These are phyloP conservation scores for Truncatella angustata DNA, from an alignment of 2,329 filamentous ascomycete genomes.

Conservation along the genomic window DNA sequence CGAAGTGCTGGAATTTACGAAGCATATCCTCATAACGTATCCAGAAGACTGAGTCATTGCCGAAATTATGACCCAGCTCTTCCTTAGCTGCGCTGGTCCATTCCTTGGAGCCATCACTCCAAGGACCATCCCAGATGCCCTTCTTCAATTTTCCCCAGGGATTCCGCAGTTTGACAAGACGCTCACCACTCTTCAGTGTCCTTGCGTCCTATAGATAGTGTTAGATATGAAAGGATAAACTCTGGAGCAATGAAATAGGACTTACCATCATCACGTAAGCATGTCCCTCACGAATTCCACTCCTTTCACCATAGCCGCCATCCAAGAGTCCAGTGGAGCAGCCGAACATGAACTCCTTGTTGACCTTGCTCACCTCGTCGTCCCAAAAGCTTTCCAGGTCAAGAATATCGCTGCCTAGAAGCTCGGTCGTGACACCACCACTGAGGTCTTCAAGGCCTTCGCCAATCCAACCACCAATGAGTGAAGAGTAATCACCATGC, in stretches of 20 bases:
- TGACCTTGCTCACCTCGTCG: slow-evolving; percentile 76
- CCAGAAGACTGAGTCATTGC: slow-evolving; percentile 63
- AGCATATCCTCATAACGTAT: slow-evolving; percentile 62
- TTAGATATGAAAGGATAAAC: not conserved
- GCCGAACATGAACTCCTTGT: slow-evolving; percentile 77
- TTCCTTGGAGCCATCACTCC: slow-evolving; percentile 60
- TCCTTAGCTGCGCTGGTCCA: slow-evolving; percentile 58
- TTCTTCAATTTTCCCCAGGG: slow-evolving; percentile 60
- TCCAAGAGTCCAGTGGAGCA: slow-evolving; percentile 64
- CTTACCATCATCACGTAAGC: slow-evolving; percentile 56
- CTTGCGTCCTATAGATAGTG: slow-evolving; percentile 39
- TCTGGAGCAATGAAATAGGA: not conserved
- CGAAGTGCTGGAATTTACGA: slow-evolving; percentile 60
- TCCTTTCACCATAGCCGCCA: slow-evolving; percentile 58
- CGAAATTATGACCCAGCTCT: slow-evolving; percentile 58
- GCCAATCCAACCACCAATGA: slow-evolving; percentile 69
- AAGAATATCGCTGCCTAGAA: slow-evolving; percentile 69
- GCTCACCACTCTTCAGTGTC: slow-evolving; percentile 48
- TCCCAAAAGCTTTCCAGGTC: slow-evolving; percentile 82
- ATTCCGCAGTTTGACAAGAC: slow-evolving; percentile 58
- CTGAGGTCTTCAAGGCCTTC: slow-evolving; percentile 60
- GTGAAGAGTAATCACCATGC: slow-evolving; percentile 72
- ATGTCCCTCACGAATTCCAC: slow-evolving; percentile 57
- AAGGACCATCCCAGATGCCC: slow-evolving; percentile 59
- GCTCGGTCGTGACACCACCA: slow-evolving; percentile 68